Conservation (phyloP, 352 stramenopile species). For the Phytopythium cucurbitacearum region DNA sequence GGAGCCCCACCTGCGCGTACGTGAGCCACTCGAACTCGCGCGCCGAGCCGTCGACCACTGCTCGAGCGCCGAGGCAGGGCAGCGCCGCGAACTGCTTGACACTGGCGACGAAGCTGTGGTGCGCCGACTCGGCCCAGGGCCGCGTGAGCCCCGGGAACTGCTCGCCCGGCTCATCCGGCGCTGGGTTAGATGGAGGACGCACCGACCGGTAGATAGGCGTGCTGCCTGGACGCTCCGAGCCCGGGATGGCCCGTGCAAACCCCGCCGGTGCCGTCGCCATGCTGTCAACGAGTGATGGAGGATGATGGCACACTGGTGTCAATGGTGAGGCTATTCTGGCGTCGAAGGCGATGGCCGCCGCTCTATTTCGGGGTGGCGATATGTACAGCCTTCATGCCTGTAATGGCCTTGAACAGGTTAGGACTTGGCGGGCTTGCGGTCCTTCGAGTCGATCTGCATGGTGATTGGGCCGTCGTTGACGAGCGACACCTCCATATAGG, state of each 20-base stretch:
- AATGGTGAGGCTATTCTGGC: neutral
- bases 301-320: neutral
- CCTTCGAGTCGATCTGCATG: slow-evolving; percentile 83
- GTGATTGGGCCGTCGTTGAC: slow-evolving; percentile 84
- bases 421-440: slow-evolving; percentile 48
- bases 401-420: slow-evolving; percentile 1
- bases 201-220: slow-evolving; percentile 42
- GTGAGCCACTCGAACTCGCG: slow-evolving; percentile 48
- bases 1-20: slow-evolving; percentile 42
- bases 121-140: slow-evolving; percentile 32
- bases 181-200: slow-evolving; percentile 3
- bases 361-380: neutral
- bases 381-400: neutral
- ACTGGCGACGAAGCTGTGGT: slow-evolving; percentile 42
- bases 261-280: slow-evolving; percentile 31
- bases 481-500: slow-evolving; percentile 85
- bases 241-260: slow-evolving; percentile 38
- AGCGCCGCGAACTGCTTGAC: slow-evolving; percentile 16
- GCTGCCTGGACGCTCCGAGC: slow-evolving; percentile 36
- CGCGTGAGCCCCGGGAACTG: slow-evolving; percentile 37
- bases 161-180: neutral
- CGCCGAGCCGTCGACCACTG: slow-evolving; percentile 20
- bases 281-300: neutral
- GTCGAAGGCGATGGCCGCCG: neutral
- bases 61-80: slow-evolving; percentile 38